Evolutionary conservation across 768 basidiomycete species (phyloP).

Genomic region (Termitomyces sp.): DNA sequence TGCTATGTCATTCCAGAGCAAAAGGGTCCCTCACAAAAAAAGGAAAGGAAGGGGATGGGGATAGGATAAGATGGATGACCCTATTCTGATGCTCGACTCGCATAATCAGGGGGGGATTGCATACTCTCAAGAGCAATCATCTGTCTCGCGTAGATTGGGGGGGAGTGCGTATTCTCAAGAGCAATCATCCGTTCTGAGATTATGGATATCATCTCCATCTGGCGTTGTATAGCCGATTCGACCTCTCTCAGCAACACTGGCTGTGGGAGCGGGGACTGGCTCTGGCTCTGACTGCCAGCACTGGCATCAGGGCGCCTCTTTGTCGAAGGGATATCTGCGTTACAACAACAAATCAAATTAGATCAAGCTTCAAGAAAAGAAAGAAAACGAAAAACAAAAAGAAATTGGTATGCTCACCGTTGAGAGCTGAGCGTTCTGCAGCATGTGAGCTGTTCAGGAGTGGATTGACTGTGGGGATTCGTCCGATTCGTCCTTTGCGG

Average conservation of each 20-base stretch:
- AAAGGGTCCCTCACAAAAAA: too few species aligned
- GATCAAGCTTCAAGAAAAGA: too few species aligned
- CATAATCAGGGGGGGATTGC: background rate
- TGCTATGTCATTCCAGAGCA: too few species aligned
- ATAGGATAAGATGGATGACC: too few species aligned
- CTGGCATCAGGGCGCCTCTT: background rate
- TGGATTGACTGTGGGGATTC: background rate
- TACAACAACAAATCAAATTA: background rate
- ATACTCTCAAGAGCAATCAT: too few species aligned
- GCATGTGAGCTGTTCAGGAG: background rate
- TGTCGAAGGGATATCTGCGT: background rate
- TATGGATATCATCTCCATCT: background rate
- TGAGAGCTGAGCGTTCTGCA: background rate
- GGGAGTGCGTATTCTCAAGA: background rate
- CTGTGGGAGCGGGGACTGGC: background rate
- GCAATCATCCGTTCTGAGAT: background rate
- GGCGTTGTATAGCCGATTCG: background rate
- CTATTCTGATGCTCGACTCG: background rate
- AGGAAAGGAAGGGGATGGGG: too few species aligned
- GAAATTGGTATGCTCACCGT: background rate
- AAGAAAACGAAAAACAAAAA: too few species aligned
- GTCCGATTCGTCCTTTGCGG: background rate
- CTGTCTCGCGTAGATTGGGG: background rate
- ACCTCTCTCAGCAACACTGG: background rate
- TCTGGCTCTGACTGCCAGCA: background rate